Base-by-base conservation (phyloP, 305 asterid genomes). In the Petunia hybrid region DNA sequence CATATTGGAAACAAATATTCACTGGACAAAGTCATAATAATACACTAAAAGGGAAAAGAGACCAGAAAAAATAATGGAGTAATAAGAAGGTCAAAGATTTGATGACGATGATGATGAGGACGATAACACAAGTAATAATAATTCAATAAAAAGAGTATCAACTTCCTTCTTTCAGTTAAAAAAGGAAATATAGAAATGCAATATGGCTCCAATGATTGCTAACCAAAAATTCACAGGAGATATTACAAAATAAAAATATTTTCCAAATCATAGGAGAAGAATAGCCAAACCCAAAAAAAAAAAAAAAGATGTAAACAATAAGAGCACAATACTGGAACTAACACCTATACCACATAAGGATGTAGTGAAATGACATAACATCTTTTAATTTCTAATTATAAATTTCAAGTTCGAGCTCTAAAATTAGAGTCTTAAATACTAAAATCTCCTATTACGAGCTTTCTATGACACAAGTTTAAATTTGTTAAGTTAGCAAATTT, bases 1-100 rank as follows among this genome's bases (percentile, higher is more conserved):
- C 75, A 57, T 68, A 45, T 60, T 62, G 12, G 35, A 45, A 46
- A 31, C 61, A 48, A 31, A 71, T 71, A 71, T 48, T 48, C 77
- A 31, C 62, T 35, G 6, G 4, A 67, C n/a, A 67, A 14, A 14
- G 13, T 14, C n/a, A 67, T 41, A 67, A 63, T 35, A 66, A 63
- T 40, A 13, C 14, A 16, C 14, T 41, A 14, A 40, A 22, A 22
- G 1, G 31, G 31, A 22, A 6, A 66, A 64, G 1, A 3, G 13
- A 41, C 41, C 8, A 42, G 39, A 67, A 67, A 67, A 41, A 40
- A 67, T 41, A 67, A 67, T 67, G 4, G 6, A 5, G 36, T 2
- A 48, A 51, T 14, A 51, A 10, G 31, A 5, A 48, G 39, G 77
- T 48, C 45, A 71, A 2, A 66, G 51, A 71, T 48, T 71, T 71